Evolutionary conservation across 2,329 filamentous ascomycete species (phyloP).

Genomic region (Epichloe gansuensis): DNA sequence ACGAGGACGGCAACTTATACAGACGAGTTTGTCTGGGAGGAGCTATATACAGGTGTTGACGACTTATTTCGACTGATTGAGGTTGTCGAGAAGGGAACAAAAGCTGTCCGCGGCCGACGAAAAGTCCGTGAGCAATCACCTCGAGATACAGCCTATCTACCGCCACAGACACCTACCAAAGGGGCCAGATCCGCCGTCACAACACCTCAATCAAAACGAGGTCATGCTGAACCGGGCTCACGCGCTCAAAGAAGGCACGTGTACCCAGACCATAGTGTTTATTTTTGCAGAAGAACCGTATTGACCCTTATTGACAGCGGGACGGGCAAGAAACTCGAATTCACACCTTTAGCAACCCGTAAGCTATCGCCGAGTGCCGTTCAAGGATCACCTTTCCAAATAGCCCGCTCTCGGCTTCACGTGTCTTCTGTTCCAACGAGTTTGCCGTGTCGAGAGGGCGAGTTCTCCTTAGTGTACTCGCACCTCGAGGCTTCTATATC

Average conservation of each 20-base stretch:
- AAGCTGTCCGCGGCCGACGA: slow-evolving; percentile 38
- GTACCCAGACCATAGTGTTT: neutral
- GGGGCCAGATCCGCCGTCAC: slow-evolving; percentile 16
- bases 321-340: slow-evolving; percentile 64
- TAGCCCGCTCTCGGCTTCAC: slow-evolving; percentile 79
- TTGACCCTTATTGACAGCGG: slow-evolving; percentile 38
- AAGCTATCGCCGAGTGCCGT: slow-evolving; percentile 64
- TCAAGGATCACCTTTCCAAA: slow-evolving; percentile 77
- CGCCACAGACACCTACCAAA: slow-evolving; percentile 27
- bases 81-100: slow-evolving; percentile 60
- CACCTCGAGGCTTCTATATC: slow-evolving; percentile 90
- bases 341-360: slow-evolving; percentile 87
- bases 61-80: slow-evolving; percentile 55
- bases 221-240: slow-evolving; percentile 20
- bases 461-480: slow-evolving; percentile 85
- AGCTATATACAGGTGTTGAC: slow-evolving; percentile 56
- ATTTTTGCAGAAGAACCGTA: slow-evolving; percentile 10
- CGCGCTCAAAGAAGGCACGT: slow-evolving; percentile 19
- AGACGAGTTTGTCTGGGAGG: slow-evolving; percentile 84
- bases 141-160: slow-evolving; percentile 19
- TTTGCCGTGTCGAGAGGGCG: slow-evolving; percentile 80
- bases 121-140: slow-evolving; percentile 21
- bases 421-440: slow-evolving; percentile 86
- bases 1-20: slow-evolving; percentile 83
- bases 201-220: slow-evolving; percentile 20